Base-by-base conservation (phyloP, 163 green algal species). In the Smithsoniella earleae region DNA sequence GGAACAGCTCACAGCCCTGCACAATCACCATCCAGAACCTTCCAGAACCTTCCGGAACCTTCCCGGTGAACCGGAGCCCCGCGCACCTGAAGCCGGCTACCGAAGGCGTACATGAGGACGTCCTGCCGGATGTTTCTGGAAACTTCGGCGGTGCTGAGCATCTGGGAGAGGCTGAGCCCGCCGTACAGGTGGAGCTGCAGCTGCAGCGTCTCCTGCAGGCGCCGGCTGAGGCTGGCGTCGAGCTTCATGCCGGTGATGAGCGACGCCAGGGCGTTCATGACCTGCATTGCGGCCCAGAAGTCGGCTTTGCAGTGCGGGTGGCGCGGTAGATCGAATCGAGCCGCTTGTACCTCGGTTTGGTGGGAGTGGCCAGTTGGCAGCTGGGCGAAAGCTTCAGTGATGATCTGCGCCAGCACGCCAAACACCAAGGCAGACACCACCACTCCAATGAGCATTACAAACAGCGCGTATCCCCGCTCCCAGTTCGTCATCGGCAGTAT, bases 401-500 rank as follows among this genome's bases (percentile, higher is more conserved):
- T 69, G 27, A 69, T 69, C 58, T 69, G 58, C 18, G 27, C 58
- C 8, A 69, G 25, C 18, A 69, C 58, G 3, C 58, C 58, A 43
- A 69, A 69, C n/a, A 69, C 58, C 30, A 69, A 33, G 1, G 58
- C 58, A 5, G 58, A 38, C n/a, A 69, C 25, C 27, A 69, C 58
- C 30, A 69, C 58, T 30, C 58, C 58, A 16, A 69, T 34, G n/a
- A 69, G 58, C 58, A 69, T 69, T 31, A 69, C 58, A 5, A 69
- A n/a, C 1, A 69, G 58, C n/a, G 58, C 58, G 58, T 69, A 69
- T 13, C 30, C 38, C n/a, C 58, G 58, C 58, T 69, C 58, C 58
- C 31, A 1, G 58, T 69, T 69, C 25, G 58, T 69, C 58, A 69
- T 69, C 25, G 58, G 58, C n/a, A 69, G 64, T n/a, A 74, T 74